These are phyloP conservation scores for Colletotrichum sp. DNA, from an alignment of 2,329 filamentous ascomycete genomes.

Conservation along the genomic window DNA sequence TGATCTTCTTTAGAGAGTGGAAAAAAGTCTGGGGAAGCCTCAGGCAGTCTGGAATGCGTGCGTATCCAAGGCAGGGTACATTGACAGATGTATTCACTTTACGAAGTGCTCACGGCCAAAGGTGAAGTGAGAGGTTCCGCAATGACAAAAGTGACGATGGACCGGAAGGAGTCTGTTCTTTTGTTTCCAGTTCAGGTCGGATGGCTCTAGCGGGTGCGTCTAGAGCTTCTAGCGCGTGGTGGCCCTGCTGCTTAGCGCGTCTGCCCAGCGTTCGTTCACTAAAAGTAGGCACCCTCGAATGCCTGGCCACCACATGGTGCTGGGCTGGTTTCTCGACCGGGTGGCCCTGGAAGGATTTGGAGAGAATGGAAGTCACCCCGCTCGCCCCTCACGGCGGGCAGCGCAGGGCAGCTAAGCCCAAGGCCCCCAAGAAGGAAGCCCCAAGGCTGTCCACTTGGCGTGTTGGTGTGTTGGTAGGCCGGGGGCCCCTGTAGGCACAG, in stretches of 20 bases:
- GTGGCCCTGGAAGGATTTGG: not conserved
- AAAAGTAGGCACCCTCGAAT: not conserved
- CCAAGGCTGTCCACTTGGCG: not conserved
- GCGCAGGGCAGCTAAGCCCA: not conserved
- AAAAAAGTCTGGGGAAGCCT: constrained; percentile 4
- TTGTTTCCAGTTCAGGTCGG: constrained; percentile 16
- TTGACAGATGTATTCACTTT: not conserved
- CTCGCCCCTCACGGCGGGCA: not conserved
- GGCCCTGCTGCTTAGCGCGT: not conserved
- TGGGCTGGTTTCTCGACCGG: not conserved
- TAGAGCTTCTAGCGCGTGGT: not conserved
- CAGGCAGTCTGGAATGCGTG: not conserved
- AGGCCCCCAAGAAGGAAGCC: not conserved
- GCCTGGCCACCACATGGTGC: not conserved
- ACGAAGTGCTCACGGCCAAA: not conserved
- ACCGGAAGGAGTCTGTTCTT: not conserved
- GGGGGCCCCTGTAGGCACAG: not conserved
- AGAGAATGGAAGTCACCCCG: not conserved
- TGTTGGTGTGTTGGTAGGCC: not conserved
- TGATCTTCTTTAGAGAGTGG: not conserved
- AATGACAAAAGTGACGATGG: not conserved
- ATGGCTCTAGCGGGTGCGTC: not conserved
- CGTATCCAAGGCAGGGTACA: not conserved
- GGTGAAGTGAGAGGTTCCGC: not conserved
- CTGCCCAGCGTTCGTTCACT: not conserved